phyloP scores from a whole-genome alignment of 2,329 filamentous ascomycete genomes.

The Xylaria arbuscula region DNA sequence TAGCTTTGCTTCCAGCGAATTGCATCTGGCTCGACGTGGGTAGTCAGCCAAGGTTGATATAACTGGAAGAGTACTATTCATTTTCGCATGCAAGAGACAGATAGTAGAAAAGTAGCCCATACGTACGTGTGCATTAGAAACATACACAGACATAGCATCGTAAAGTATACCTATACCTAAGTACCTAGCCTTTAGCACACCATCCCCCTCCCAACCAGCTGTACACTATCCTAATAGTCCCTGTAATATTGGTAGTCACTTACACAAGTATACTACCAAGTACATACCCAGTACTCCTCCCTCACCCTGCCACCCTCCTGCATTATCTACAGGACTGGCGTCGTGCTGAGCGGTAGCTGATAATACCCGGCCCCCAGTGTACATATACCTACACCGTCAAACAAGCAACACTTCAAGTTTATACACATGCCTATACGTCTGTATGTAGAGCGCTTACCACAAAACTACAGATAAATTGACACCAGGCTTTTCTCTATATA shows the following conservation, averaged over 20 bases:
- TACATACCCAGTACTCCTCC: too few relatives aligned
- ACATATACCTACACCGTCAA: background rate
- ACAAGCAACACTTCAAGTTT: background rate
- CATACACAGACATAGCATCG: too few relatives aligned
- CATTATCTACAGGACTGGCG: slow-evolving; percentile 1
- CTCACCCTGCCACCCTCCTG: background rate
- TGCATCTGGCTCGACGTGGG: too few relatives aligned
- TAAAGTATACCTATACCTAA: too few relatives aligned
- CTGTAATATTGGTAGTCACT: too few relatives aligned
- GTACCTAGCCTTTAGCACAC: background rate
- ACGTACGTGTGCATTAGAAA: background rate
- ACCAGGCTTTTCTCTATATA: background rate
- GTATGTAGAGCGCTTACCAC: background rate
- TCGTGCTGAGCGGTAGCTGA: slow-evolving; percentile 4
- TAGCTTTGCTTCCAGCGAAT: too few relatives aligned
- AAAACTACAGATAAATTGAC: background rate
- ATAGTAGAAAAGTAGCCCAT: background rate
- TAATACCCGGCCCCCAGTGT: background rate
- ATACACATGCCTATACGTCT: background rate
- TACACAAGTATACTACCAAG: too few relatives aligned
- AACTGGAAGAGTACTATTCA: too few relatives aligned
- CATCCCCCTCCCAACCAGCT: background rate
- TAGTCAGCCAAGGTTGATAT: too few relatives aligned
- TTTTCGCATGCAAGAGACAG: background rate
- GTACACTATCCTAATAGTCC: too few relatives aligned